Evolutionary conservation across 768 basidiomycete genomes (phyloP).

Genomic region (Amanita brunnescens): DNA sequence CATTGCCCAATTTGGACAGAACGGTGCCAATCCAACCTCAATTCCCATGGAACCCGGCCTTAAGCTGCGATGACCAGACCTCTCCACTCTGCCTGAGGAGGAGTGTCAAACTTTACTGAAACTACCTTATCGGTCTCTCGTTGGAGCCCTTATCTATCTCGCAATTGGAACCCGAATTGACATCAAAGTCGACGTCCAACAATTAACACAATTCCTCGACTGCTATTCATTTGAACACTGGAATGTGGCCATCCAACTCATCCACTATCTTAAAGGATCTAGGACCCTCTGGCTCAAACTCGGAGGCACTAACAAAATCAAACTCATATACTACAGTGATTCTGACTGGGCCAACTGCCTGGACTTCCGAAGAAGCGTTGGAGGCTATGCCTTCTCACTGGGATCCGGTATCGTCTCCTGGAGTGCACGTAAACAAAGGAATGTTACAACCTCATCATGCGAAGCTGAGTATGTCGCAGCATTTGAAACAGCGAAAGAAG

Average conservation of each 20-base stretch:
- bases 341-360: constrained; percentile 14
- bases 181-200: constrained; percentile 17
- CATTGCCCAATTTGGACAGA: not conserved
- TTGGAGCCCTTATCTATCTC: constrained; percentile 14
- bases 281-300: not conserved
- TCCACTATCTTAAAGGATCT: constrained; percentile 13
- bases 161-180: constrained; percentile 17
- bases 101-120: not conserved
- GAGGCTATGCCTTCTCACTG: constrained; percentile 14
- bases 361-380: constrained; percentile 12
- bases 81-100: not conserved
- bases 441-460: constrained; percentile 24
- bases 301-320: not conserved
- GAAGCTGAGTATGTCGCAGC: constrained; percentile 32
- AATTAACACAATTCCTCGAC: constrained; percentile 22
- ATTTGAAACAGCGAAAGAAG: constrained; percentile 21
- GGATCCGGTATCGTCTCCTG: constrained; percentile 14
- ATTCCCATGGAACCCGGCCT: not conserved
- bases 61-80: not conserved
- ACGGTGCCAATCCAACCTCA: not conserved
- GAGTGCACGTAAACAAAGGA: constrained; percentile 17
- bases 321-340: constrained; percentile 15
- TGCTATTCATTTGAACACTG: constrained; percentile 17
- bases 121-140: constrained; percentile 19
- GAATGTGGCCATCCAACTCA: constrained; percentile 17